A percentile compares a stretch with the other conserved stretches of the same genome.
phyloP scores from a whole-genome alignment of 768 basidiomycete species.

The Trametes punicea region DNA sequence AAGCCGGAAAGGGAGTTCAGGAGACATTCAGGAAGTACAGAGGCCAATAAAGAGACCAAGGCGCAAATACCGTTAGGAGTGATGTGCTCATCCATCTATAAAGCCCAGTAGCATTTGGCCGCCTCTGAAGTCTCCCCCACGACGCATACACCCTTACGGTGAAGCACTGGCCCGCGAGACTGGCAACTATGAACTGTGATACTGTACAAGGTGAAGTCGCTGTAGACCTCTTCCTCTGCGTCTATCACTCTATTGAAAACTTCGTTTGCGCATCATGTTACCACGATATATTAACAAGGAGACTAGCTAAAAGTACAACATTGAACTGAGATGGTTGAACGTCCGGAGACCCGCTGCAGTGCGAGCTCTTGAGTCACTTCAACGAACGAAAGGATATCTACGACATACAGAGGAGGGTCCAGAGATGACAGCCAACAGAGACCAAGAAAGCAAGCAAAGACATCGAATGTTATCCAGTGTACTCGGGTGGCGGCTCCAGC shows the following conservation, averaged over 20 bases:
- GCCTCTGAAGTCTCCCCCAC: no score
- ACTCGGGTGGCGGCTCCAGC: conserved; percentile 26
- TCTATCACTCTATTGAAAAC: no score
- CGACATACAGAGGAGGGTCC: not conserved
- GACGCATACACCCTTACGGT: no score
- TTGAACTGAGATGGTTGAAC: not conserved
- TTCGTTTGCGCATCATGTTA: no score
- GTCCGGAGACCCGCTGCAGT: not conserved
- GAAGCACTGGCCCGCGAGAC: no score
- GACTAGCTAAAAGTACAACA: not conserved
- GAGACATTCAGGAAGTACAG: conserved; percentile 78
- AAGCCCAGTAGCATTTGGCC: no score
- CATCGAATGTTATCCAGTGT: conserved; percentile 7
- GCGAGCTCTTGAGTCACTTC: not conserved
- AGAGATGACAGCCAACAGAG: not conserved
- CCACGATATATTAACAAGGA: no score
- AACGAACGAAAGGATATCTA: not conserved
- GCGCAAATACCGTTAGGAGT: not conserved
- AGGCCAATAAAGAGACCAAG: conserved; percentile 35
- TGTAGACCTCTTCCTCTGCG: no score
- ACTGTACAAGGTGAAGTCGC: no score
- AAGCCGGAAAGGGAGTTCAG: conserved; percentile 67
- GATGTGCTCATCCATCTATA: no score
- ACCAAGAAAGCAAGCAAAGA: not conserved
- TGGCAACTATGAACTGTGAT: no score